Evolutionary conservation across 495 filamentous ascomycete genomes (phyloP).

Genomic region (Penicillium chermesinum): DNA sequence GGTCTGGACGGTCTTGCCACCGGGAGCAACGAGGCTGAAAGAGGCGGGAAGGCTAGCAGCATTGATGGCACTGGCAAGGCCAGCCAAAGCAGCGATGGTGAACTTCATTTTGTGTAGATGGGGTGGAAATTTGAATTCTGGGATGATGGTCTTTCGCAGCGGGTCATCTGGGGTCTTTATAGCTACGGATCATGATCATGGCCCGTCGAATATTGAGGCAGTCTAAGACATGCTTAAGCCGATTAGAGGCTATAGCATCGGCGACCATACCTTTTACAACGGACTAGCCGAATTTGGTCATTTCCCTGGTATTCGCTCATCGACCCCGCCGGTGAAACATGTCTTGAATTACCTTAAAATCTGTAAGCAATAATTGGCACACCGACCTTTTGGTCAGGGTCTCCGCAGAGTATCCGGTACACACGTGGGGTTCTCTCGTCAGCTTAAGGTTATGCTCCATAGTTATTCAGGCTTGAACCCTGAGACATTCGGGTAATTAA

Average conservation of each 20-base stretch:
- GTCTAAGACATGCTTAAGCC: constrained; percentile 11
- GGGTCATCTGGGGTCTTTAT: neutral
- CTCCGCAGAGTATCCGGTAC: too few species aligned
- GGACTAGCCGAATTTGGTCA: neutral
- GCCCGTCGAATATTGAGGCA: neutral
- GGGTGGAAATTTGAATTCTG: neutral
- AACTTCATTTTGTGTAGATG: constrained; percentile 26
- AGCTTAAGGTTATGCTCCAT: neutral
- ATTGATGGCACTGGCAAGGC: constrained; percentile 21
- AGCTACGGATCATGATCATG: neutral
- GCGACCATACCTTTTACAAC: constrained; percentile 4
- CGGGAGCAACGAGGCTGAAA: constrained; percentile 32
- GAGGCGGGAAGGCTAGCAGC: constrained; percentile 27
- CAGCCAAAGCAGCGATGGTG: constrained; percentile 22
- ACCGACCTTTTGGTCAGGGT: too few species aligned
- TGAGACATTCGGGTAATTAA: neutral
- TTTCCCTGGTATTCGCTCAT: constrained; percentile 7
- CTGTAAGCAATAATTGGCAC: neutral
- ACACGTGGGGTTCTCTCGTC: too few species aligned
- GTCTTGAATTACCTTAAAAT: constrained; percentile 8
- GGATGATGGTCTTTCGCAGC: neutral
- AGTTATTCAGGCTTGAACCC: neutral
- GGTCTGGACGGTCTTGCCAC: constrained; percentile 27
- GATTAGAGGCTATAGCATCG: constrained; percentile 5
- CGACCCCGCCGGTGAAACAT: constrained; percentile 12